Evolutionary conservation across 2,329 filamentous ascomycete species (phyloP), one percentile per base, ranked within the genome.

Genomic region (Lachnellula suecica): DNA sequence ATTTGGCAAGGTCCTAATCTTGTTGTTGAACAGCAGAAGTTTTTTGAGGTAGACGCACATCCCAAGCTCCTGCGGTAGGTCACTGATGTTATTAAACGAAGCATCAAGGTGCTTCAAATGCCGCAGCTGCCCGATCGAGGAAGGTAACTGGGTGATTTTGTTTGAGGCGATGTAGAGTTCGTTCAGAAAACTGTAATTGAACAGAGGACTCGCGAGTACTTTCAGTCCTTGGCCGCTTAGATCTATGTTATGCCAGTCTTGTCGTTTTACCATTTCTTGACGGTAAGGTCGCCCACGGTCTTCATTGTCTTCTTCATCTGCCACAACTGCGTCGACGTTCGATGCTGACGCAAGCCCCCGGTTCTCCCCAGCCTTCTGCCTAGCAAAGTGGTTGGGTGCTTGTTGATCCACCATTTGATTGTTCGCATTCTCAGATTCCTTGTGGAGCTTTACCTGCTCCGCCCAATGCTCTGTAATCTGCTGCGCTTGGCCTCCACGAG

Each of bases 161-260:
- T 99, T 99, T 61, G 91, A 93, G 63, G 91, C 91, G 57, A 99
- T 84, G 70, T 96, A 97, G 25, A 99, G 82, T 71, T 95, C 93
- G 60, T 89, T 89, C 51, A 99, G 77, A 70, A 99, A 97, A 41
- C 81, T 81, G 72, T 97, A 99, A 61, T 82, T 79, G 74, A 97
- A 97, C 27, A 99, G 77, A 41, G 88, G 83, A 8, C 82, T 75
- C 1, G 91, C 85, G 27, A 99, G 78, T 53, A 91, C 89, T 61
- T 91, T 87, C 44, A 99, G 77, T 19, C 93, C 93, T 74, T 97
- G 94, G n/a, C 94, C 94, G 63, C 92, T 94, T 69, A 97, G 87
- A 71, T 99, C 94, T 63, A 99, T 78, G 59, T 92, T 91, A 69
- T 90, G 84, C 94, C 94, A 97, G 65, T 92, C 88, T 70, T 96